phyloP scores from a whole-genome alignment of 108 stramenopile species.

The Cyclostephanos tholiformis region DNA sequence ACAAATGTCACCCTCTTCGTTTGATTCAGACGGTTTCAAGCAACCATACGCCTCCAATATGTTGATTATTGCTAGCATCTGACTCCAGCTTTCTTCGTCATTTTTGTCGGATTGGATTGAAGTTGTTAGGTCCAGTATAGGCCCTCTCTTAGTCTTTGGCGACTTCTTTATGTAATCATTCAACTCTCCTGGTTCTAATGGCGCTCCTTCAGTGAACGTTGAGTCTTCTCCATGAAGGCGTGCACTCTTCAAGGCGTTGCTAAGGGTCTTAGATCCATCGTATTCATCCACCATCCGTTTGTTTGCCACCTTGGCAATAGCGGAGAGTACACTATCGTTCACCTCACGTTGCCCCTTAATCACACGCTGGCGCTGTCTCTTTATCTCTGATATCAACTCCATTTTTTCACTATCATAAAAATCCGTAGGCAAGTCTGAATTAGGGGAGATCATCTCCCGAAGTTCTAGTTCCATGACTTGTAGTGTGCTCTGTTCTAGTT shows the following conservation, averaged over 20 bases:
- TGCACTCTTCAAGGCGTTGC: slow-evolving; percentile 25
- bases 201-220: slow-evolving; percentile 22
- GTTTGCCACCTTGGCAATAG: slow-evolving; percentile 61
- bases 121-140: slow-evolving; percentile 34
- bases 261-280: slow-evolving; percentile 28
- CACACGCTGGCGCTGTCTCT: slow-evolving; percentile 62
- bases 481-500: slow-evolving; percentile 68
- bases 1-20: slow-evolving; percentile 24
- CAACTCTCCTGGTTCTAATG: slow-evolving; percentile 41
- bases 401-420: slow-evolving; percentile 45
- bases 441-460: slow-evolving; percentile 17
- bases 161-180: slow-evolving; percentile 34
- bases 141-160: slow-evolving; percentile 25
- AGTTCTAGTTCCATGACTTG: slow-evolving; percentile 63
- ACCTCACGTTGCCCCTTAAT: slow-evolving; percentile 52
- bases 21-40: slow-evolving; percentile 21
- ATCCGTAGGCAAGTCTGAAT: slow-evolving; percentile 35
- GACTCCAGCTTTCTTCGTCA: slow-evolving; percentile 71
- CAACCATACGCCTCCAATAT: slow-evolving; percentile 76
- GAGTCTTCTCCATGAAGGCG: slow-evolving; percentile 22
- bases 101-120: slow-evolving; percentile 35
- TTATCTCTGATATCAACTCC: slow-evolving; percentile 57
- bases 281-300: slow-evolving; percentile 55
- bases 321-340: slow-evolving; percentile 53
- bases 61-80: slow-evolving; percentile 69